Evolutionary conservation across 768 basidiomycete species (phyloP).

Genomic region (Dentipellis sp.): DNA sequence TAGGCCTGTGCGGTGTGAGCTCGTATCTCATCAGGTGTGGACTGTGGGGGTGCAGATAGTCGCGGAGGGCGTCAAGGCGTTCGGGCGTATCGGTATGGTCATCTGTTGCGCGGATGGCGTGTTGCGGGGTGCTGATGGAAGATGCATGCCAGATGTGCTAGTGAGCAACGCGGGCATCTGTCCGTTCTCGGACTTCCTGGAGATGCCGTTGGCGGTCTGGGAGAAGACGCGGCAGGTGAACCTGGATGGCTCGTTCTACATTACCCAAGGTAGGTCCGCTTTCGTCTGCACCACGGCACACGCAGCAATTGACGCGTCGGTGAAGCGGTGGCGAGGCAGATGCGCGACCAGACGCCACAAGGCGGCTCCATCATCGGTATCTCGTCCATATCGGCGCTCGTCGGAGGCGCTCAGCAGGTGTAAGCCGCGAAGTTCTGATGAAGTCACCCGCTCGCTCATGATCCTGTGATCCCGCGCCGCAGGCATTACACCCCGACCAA

Average conservation of each 20-base stretch:
- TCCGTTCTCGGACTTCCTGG: slow-evolving; percentile 68
- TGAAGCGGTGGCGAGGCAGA: slow-evolving; percentile 61
- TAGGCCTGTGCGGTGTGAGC: neutral
- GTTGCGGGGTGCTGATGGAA: neutral
- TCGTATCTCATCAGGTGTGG: neutral
- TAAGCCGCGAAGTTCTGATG: slow-evolving; percentile 17
- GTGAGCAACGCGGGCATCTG: slow-evolving; percentile 60
- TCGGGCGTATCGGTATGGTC: slow-evolving; percentile 49
- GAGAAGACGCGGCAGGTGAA: slow-evolving; percentile 62
- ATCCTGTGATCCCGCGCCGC: neutral
- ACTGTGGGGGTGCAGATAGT: slow-evolving; percentile 39
- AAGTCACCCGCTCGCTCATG: neutral
- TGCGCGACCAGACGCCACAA: slow-evolving; percentile 58
- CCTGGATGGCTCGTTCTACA: slow-evolving; percentile 67
- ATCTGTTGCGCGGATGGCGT: slow-evolving; percentile 1
- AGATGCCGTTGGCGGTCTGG: slow-evolving; percentile 57
- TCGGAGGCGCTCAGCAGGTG: slow-evolving; percentile 68
- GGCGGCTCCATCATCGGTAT: slow-evolving; percentile 71
- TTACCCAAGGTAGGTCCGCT: slow-evolving; percentile 38
- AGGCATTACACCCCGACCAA: slow-evolving; percentile 78
- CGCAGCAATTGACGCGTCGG: slow-evolving; percentile 3
- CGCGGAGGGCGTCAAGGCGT: slow-evolving; percentile 42
- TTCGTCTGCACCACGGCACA: neutral
- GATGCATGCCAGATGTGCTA: slow-evolving; percentile 28
- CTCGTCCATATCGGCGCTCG: slow-evolving; percentile 71